These are phyloP conservation scores for Sutorius eximius DNA, from an alignment of 1,284 basidiomycete species.

Conservation along the genomic window DNA sequence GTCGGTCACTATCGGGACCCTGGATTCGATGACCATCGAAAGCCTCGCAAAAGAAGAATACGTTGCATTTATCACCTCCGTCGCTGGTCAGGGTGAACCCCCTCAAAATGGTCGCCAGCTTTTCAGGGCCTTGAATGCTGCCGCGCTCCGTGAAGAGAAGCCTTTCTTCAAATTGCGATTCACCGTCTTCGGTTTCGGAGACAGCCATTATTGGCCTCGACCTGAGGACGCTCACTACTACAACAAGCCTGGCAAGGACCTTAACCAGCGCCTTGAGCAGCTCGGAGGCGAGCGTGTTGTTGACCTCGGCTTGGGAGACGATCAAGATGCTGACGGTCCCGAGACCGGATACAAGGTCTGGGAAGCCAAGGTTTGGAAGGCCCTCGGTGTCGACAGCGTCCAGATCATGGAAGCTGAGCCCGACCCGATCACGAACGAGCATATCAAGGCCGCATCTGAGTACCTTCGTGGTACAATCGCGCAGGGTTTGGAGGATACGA, in stretches of 20 bases:
- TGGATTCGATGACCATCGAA: conserved; percentile 81
- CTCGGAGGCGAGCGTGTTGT: conserved; percentile 76
- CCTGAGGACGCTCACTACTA: conserved; percentile 96
- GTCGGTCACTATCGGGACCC: conserved; percentile 66
- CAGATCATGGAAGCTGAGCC: conserved; percentile 93
- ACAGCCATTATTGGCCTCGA: conserved; percentile 99
- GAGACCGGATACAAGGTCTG: conserved; percentile 96
- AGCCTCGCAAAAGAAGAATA: conserved; percentile 76
- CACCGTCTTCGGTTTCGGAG: conserved; percentile 93
- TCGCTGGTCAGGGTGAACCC: conserved; percentile 98
- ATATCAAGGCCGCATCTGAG: conserved; percentile 97
- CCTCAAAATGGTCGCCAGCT: conserved; percentile 95
- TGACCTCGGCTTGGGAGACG: conserved; percentile 87
- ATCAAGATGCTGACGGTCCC: conserved; percentile 95
- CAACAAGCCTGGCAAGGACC: conserved; percentile 95
- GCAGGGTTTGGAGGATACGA: conserved; percentile 86
- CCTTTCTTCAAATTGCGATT: conserved; percentile 67
- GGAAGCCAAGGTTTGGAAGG: conserved; percentile 94
- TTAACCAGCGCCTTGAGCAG: conserved; percentile 75
- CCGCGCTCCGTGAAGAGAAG: conserved; percentile 55
- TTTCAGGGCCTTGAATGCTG: conserved; percentile 82
- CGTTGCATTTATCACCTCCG: conserved; percentile 88
- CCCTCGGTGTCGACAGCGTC: conserved; percentile 87
- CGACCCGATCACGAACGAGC: conserved; percentile 98
- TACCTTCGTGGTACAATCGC: conserved; percentile 95